These are phyloP conservation scores for Aspergillus costaricaensis DNA, from an alignment of 2,329 filamentous ascomycete genomes.

Conservation along the genomic window DNA sequence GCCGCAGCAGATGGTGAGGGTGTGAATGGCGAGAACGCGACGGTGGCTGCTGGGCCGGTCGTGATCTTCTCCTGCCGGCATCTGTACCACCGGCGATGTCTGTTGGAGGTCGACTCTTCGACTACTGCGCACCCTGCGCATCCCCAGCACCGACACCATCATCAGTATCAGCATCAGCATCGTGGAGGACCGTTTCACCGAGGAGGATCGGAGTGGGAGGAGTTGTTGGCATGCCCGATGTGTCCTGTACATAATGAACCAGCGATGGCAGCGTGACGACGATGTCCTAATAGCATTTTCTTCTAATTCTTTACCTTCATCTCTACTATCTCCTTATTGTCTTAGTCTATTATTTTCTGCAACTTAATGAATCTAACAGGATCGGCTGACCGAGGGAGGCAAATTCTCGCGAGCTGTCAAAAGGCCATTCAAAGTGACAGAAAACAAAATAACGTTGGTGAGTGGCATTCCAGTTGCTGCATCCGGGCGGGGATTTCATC, in stretches of 20 bases:
- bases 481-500: too few species aligned
- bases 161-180: not conserved
- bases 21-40: slow-evolving; percentile 11
- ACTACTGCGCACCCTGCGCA: slow-evolving; percentile 4
- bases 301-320: slow-evolving; percentile 13
- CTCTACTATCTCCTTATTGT: slow-evolving; percentile 16
- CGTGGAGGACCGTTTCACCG: slow-evolving; percentile 3
- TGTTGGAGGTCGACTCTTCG: slow-evolving; percentile 33
- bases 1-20: slow-evolving; percentile 13
- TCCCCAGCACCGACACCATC: slow-evolving; percentile 7
- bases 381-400: too few species aligned
- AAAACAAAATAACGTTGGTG: too few species aligned
- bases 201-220: slow-evolving; percentile 31
- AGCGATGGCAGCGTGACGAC: slow-evolving; percentile 16
- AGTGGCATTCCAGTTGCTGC: too few species aligned
- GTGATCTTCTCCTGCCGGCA: slow-evolving; percentile 54
- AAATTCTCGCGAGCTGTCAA: too few species aligned
- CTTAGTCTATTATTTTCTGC: not conserved
- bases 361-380: too few species aligned
- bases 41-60: slow-evolving; percentile 29
- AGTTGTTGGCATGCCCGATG: slow-evolving; percentile 22
- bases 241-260: slow-evolving; percentile 44
- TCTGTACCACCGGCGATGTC: slow-evolving; percentile 50
- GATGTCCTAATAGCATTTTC: not conserved
- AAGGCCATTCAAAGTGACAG: too few species aligned